Percentiles rank a stretch among this genome's conserved stretches.
phyloP scores from a whole-genome alignment of 1,284 basidiomycete genomes.

The Moesziomyces antarcticus region DNA sequence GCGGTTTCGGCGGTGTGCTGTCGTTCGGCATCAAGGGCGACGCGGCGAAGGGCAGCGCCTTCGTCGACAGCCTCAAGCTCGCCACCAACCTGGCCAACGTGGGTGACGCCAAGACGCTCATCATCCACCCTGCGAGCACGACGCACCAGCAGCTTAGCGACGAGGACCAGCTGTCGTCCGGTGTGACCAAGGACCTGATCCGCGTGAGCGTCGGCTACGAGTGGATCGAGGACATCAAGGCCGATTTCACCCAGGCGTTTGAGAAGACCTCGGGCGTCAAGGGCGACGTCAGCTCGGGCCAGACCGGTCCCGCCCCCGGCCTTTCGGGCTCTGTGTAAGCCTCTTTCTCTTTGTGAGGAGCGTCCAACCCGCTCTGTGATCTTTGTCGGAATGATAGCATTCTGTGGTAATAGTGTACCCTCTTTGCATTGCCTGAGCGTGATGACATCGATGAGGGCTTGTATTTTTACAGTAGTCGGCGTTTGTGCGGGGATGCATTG shows the following conservation, averaged over 20 bases:
- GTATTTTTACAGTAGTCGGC: too few species aligned
- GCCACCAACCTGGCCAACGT: conserved; percentile 70
- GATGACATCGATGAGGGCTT: too few species aligned
- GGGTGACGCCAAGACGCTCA: conserved; percentile 65
- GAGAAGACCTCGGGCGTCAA: conserved; percentile 49
- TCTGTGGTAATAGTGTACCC: not conserved
- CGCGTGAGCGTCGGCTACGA: conserved; percentile 85
- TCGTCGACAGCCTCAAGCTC: conserved; percentile 80
- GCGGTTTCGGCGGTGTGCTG: conserved; percentile 79
- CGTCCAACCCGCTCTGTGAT: conserved; percentile 22
- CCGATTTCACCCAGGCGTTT: conserved; percentile 80
- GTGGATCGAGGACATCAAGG: conserved; percentile 77
- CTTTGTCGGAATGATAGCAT: not conserved
- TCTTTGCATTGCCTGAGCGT: too few species aligned
- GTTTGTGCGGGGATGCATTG: too few species aligned
- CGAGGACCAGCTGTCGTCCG: conserved; percentile 77
- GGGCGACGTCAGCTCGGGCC: conserved; percentile 32
- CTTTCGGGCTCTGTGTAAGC: conserved; percentile 48
- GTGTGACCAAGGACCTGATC: conserved; percentile 83
- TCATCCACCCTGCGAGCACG: conserved; percentile 79
- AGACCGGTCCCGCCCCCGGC: conserved; percentile 53
- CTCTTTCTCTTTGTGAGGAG: not conserved
- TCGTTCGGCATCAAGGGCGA: conserved; percentile 84
- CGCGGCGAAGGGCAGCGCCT: conserved; percentile 73
- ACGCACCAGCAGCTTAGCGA: conserved; percentile 82